Conservation (phyloP, 1,284 basidiomycete species). For the Golubevia pallescens region DNA sequence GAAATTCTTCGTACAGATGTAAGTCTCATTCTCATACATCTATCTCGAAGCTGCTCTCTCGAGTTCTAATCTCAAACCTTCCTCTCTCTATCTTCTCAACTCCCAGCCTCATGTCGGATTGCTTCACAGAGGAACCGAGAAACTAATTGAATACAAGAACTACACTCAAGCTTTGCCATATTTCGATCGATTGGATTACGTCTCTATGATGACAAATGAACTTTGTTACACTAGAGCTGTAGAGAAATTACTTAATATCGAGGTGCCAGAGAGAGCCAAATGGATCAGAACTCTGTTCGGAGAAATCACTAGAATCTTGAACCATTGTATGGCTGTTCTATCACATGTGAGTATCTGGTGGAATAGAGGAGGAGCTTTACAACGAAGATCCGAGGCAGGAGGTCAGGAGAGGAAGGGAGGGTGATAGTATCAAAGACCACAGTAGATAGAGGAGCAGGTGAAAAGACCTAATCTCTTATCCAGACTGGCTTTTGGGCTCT, state of each 20-base stretch:
- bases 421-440: too few species aligned
- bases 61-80: slow-evolving; percentile 81
- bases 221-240: slow-evolving; percentile 95
- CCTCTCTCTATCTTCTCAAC: slow-evolving; percentile 52
- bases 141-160: slow-evolving; percentile 98
- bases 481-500: too few species aligned
- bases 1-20: slow-evolving; percentile 64
- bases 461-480: too few species aligned
- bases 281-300: slow-evolving; percentile 98
- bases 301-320: slow-evolving; percentile 93
- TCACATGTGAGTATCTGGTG: slow-evolving; percentile 70
- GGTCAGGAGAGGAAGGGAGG: too few species aligned
- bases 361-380: too few species aligned
- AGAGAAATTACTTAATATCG: slow-evolving; percentile 97
- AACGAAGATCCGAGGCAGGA: too few species aligned
- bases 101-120: slow-evolving; percentile 83
- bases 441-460: too few species aligned
- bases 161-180: slow-evolving; percentile 98
- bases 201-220: slow-evolving; percentile 77
- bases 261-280: slow-evolving; percentile 97
- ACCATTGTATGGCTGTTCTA: slow-evolving; percentile 97
- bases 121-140: slow-evolving; percentile 95
- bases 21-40: slow-evolving; percentile 4
- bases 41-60: background rate
- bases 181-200: slow-evolving; percentile 98